Evolutionary conservation across 805 yeast species (phyloP).

Genomic region (Candida railenensis): DNA sequence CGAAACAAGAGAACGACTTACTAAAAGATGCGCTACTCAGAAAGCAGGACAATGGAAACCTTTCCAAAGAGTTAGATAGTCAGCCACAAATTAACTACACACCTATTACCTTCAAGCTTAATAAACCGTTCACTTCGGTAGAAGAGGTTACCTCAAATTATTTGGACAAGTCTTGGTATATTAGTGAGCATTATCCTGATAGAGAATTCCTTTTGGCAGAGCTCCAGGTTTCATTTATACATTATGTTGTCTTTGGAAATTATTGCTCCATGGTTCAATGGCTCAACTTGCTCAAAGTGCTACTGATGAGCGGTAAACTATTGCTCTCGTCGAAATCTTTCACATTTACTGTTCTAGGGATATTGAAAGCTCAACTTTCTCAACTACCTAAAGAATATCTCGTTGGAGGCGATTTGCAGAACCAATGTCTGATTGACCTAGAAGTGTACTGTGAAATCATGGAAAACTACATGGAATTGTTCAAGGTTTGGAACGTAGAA

Average conservation of each 20-base stretch:
- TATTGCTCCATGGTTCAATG: conserved; percentile 65
- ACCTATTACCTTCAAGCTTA: conserved; percentile 38
- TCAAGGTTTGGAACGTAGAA: conserved; percentile 3
- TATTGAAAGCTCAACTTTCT: conserved; percentile 36
- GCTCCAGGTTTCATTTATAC: conserved; percentile 49
- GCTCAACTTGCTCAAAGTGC: conserved; percentile 49
- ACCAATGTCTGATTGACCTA: conserved; percentile 19
- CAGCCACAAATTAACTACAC: conserved; percentile 33
- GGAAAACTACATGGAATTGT: conserved; percentile 12
- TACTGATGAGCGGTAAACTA: conserved; percentile 29
- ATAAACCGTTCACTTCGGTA: conserved; percentile 23
- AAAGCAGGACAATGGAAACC: not conserved
- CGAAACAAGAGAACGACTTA: conserved; percentile 3
- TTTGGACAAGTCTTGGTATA: conserved; percentile 62
- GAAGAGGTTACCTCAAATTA: conserved; percentile 49
- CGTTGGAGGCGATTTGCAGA: conserved; percentile 8
- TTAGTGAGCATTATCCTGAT: conserved; percentile 37
- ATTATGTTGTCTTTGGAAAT: conserved; percentile 56
- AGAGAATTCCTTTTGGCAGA: conserved; percentile 46
- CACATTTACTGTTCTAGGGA: conserved; percentile 26
- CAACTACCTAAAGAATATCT: conserved; percentile 44
- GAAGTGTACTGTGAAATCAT: conserved; percentile 14
- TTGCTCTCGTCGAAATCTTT: conserved; percentile 22
- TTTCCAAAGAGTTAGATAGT: not conserved
- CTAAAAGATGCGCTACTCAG: not conserved